Conservation (phyloP, 345 rosid species). For the Erodium maritimum region DNA sequence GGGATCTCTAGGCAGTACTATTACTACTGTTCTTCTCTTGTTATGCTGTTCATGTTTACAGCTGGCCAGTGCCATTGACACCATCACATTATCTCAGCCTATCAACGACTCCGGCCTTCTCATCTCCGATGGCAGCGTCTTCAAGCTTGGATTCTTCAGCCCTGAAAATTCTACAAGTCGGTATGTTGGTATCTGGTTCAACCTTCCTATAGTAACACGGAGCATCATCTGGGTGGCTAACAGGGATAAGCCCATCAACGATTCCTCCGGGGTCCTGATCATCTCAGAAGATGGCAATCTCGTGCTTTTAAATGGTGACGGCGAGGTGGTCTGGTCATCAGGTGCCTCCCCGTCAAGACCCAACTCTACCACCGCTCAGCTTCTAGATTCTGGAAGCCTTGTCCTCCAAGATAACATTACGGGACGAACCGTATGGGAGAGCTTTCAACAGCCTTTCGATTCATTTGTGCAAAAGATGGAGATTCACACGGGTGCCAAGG, state of each 20-base stretch:
- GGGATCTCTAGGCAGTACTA: not conserved
- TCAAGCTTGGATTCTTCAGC: conserved; percentile 50
- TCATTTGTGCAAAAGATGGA: conserved; percentile 26
- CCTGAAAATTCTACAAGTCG: conserved; percentile 26
- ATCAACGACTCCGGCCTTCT: conserved; percentile 28
- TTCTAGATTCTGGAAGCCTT: conserved; percentile 44
- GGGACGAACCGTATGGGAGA: conserved; percentile 38
- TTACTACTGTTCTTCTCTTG: conserved; percentile 5
- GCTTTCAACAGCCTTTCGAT: conserved; percentile 33
- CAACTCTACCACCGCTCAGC: conserved; percentile 25
- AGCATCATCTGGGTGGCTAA: conserved; percentile 49
- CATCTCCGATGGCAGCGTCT: conserved; percentile 18
- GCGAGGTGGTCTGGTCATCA: conserved; percentile 42
- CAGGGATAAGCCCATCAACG: conserved; percentile 27
- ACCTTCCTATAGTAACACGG: conserved; percentile 2
- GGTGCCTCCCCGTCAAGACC: conserved; percentile 15
- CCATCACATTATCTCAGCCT: conserved; percentile 18
- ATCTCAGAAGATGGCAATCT: conserved; percentile 40
- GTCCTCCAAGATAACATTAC: conserved; percentile 16
- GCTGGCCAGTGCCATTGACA: conserved; percentile 17
- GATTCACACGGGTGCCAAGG: conserved; percentile 13
- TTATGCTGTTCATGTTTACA: conserved; percentile 5
- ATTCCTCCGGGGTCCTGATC: conserved; percentile 30
- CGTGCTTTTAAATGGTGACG: conserved; percentile 25
- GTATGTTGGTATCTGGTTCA: conserved; percentile 49